Evolutionary conservation across 2,329 filamentous ascomycete species (phyloP).

Genomic region (Setomelanomma holmii): DNA sequence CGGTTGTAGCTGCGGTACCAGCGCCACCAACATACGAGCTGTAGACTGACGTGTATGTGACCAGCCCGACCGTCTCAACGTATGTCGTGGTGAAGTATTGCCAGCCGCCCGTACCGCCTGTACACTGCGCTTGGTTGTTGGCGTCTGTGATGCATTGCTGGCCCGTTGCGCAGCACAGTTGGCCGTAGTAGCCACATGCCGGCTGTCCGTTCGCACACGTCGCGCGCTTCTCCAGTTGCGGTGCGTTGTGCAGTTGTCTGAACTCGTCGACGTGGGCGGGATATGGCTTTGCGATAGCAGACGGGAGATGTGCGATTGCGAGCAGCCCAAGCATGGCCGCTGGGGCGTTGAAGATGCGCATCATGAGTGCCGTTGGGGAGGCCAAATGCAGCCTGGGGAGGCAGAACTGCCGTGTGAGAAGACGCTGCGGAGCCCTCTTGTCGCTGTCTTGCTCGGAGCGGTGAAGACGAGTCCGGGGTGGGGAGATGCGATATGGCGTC

Average conservation of each 20-base stretch:
- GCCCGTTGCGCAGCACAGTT: constrained; percentile 45
- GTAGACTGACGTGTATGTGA: constrained; percentile 62
- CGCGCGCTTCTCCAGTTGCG: constrained; percentile 33
- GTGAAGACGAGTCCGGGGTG: not conserved
- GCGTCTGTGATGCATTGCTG: constrained; percentile 41
- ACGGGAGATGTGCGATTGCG: constrained; percentile 57
- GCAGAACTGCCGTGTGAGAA: constrained; percentile 1
- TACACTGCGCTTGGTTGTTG: constrained; percentile 46
- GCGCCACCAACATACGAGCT: constrained; percentile 49
- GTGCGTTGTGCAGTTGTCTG: constrained; percentile 36
- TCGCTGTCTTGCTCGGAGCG: not conserved
- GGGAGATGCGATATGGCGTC: not conserved
- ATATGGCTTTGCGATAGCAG: constrained; percentile 56
- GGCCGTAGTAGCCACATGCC: constrained; percentile 43
- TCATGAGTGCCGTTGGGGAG: constrained; percentile 19
- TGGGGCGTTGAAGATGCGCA: constrained; percentile 65
- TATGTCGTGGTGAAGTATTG: constrained; percentile 65
- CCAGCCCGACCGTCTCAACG: constrained; percentile 59
- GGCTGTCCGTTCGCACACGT: constrained; percentile 20
- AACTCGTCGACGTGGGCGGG: constrained; percentile 38
- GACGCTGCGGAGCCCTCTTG: not conserved
- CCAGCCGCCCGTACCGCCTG: constrained; percentile 55
- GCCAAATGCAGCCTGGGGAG: constrained; percentile 12
- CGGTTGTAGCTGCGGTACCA: constrained; percentile 24
- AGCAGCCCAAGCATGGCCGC: constrained; percentile 65